phyloP scores from a whole-genome alignment of 495 filamentous ascomycete species.

The Beverwykella pulmonaria region DNA sequence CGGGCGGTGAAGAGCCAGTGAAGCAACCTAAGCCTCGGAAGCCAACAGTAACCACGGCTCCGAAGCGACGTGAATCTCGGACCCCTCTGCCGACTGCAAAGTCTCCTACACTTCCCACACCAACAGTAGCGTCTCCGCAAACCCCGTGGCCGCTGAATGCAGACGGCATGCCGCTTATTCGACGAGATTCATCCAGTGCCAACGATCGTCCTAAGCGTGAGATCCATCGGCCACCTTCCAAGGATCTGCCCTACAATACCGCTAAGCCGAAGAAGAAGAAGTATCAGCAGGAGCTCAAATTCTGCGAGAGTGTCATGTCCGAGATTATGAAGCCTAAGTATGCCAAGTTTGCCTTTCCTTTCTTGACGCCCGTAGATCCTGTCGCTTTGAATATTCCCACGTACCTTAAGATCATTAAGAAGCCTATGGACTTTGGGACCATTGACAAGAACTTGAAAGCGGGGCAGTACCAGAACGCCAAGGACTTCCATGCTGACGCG shows the following conservation, averaged over 20 bases:
- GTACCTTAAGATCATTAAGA: conserved; percentile 91
- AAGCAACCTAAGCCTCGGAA: conserved; percentile 65
- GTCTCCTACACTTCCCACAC: conserved; percentile 48
- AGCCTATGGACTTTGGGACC: conserved; percentile 91
- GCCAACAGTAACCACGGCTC: conserved; percentile 43
- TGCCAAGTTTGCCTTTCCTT: conserved; percentile 63
- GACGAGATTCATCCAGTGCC: conserved; percentile 76
- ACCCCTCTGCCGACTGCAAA: conserved; percentile 37
- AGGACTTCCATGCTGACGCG: conserved; percentile 85
- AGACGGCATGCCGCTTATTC: conserved; percentile 86
- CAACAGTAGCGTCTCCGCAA: conserved; percentile 49
- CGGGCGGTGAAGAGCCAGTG: conserved; percentile 55
- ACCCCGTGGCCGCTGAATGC: conserved; percentile 80
- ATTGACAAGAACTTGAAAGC: conserved; percentile 72
- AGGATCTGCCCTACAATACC: conserved; percentile 80
- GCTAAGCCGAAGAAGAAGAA: conserved; percentile 92
- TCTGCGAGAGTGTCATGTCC: conserved; percentile 79
- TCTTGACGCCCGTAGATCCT: conserved; percentile 84
- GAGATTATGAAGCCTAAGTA: conserved; percentile 80
- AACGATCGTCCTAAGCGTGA: conserved; percentile 87
- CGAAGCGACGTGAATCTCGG: conserved; percentile 36
- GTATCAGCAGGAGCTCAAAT: conserved; percentile 81
- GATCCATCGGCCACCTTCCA: conserved; percentile 84
- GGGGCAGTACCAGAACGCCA: conserved; percentile 79
- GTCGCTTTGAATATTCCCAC: conserved; percentile 91